Conservation (phyloP, 2,329 filamentous ascomycete species). For the Dactylonectria estremocensis region DNA sequence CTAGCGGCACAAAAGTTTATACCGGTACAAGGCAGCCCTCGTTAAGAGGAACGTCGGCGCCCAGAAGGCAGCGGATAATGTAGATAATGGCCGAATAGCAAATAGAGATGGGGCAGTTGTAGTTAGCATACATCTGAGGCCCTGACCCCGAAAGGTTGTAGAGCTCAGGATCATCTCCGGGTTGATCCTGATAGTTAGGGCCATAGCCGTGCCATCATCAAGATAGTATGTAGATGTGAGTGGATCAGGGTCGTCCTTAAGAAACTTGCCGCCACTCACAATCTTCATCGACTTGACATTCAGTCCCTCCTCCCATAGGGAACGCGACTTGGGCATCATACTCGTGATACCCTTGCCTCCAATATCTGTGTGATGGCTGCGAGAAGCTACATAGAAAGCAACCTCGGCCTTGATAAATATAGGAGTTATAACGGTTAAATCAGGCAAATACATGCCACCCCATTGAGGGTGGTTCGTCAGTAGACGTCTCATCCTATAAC, state of each 20-base stretch:
- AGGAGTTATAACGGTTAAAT: constrained; percentile 59
- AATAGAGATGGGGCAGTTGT: constrained; percentile 56
- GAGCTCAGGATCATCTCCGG: constrained; percentile 45
- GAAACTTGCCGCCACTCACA: constrained; percentile 55
- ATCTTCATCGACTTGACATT: constrained; percentile 57
- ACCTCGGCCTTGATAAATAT: constrained; percentile 53
- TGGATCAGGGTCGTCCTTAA: constrained; percentile 48
- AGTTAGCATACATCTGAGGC: constrained; percentile 53
- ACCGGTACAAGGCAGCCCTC: constrained; percentile 56
- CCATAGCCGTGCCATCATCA: constrained; percentile 56
- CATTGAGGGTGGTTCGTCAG: constrained; percentile 57
- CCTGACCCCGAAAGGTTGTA: constrained; percentile 58
- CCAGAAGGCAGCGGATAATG: constrained; percentile 54
- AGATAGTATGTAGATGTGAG: constrained; percentile 52
- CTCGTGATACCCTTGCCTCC: constrained; percentile 56
- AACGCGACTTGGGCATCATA: constrained; percentile 61
- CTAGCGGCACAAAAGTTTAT: constrained; percentile 51
- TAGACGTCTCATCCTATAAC: constrained; percentile 57
- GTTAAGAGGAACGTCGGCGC: constrained; percentile 57
- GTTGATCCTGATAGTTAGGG: constrained; percentile 52
- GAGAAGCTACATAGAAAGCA: constrained; percentile 56
- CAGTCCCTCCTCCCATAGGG: constrained; percentile 60
- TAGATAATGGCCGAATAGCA: constrained; percentile 58
- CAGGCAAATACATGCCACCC: constrained; percentile 59
- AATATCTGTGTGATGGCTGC: constrained; percentile 56